Base-by-base conservation (phyloP, 805 yeast genomes). In the Sugiyamaella floridensis region DNA sequence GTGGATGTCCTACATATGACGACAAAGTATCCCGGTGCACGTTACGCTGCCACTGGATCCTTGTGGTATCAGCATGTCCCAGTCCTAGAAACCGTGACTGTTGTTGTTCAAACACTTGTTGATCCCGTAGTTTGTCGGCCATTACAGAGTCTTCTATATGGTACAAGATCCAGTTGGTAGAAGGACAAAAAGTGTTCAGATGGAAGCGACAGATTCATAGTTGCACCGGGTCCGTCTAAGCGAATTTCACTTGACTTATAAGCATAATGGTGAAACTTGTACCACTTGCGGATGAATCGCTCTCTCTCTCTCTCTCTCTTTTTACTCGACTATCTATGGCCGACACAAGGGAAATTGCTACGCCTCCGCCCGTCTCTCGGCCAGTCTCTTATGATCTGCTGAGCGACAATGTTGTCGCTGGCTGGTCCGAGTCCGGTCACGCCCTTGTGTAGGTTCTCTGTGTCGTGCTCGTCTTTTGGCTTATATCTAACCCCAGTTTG, bases 61-160 rank as follows among this genome's bases (percentile, higher is more conserved):
- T 72, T 0, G 84, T 73, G 0, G 95, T 89, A 50, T 81, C 82
- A 9, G 89, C 76, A 62, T 81, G 76, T 0, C 97, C 97, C 0
- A 90, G 66, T 1, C 95, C 96, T 19, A 84, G 71, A 63, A 85
- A 81, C 61, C 83, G 80, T 43, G 80, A 63, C 60, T 81, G 82
- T 49, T 80, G 71, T 32, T 72, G 76, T 47, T 79, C 80, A 62
- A 74, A 82, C 46, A 73, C 71, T 60, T 79, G 84, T 55, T 75
- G 75, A 43, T 82, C 86, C 57, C 85, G 71, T 19, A 80, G 71
- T 67, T 79, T 81, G 59, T 85, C 89, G 4, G 88, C 83, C 89
- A 56, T 48, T 16, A 18, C 26, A 22, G 26, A 3, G 26, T 3
- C n/a, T 22, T 22, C 6, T 22, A 6, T 22, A 22, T 22, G 26